Evolutionary conservation across 2,329 filamentous ascomycete genomes (phyloP).

Genomic region (Alternaria atra): DNA sequence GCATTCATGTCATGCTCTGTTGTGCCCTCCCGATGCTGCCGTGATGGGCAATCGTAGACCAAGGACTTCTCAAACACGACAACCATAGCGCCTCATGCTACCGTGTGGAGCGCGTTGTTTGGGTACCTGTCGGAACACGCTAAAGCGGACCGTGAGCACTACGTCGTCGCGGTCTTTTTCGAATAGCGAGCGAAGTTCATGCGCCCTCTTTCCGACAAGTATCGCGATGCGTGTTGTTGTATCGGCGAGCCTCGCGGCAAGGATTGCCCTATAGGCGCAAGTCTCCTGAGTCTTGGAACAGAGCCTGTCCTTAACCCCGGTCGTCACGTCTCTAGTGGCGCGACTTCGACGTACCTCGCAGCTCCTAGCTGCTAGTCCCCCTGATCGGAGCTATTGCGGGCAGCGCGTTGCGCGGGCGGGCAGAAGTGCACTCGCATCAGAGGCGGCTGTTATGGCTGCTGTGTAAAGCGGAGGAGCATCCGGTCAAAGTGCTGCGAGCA

Average conservation of each 20-base stretch:
- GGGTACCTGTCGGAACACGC: conserved; percentile 14
- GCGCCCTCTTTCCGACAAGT: conserved; percentile 38
- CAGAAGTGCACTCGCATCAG: not conserved
- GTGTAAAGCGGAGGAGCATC: conserved; percentile 10
- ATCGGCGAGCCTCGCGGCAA: conserved; percentile 31
- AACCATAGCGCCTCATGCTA: conserved; percentile 13
- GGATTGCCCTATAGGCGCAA: conserved; percentile 29
- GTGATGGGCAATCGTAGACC: conserved; percentile 16
- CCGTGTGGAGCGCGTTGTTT: conserved; percentile 12
- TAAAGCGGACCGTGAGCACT: conserved; percentile 7
- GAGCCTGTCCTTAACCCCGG: conserved; percentile 11
- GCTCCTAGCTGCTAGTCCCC: conserved; percentile 16
- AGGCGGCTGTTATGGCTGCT: not conserved
- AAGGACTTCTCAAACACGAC: conserved; percentile 17
- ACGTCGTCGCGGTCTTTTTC: conserved; percentile 30
- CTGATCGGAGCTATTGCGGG: conserved; percentile 19
- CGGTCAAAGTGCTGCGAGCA: conserved; percentile 20
- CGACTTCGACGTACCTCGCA: conserved; percentile 10
- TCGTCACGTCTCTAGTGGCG: conserved; percentile 23
- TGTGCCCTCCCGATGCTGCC: conserved; percentile 13
- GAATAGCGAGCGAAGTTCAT: conserved; percentile 40
- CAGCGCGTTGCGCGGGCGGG: conserved; percentile 6
- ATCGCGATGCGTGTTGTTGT: conserved; percentile 16
- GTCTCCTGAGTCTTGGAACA: conserved; percentile 29
- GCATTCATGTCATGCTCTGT: conserved; percentile 2